phyloP scores from a whole-genome alignment of 768 basidiomycete genomes.

The Tylopilus rubrobrunneus region DNA sequence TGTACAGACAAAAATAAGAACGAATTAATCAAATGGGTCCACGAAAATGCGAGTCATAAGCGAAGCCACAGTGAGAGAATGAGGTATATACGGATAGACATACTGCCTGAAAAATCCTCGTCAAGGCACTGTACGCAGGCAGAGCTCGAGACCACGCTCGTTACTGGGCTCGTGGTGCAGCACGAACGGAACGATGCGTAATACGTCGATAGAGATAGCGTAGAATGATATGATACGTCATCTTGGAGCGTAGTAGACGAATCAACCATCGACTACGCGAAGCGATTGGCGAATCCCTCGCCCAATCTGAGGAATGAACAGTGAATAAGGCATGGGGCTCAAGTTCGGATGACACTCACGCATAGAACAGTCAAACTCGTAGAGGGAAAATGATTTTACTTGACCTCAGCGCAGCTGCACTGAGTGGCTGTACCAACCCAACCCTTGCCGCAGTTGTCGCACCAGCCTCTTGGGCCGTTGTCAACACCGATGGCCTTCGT shows the following conservation, averaged over 20 bases:
- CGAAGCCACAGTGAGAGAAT: background rate
- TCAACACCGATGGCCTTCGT: slow-evolving; percentile 65
- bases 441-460: slow-evolving; percentile 70
- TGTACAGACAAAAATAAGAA: background rate
- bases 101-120: slow-evolving; percentile 24
- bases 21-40: slow-evolving; percentile 6
- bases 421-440: slow-evolving; percentile 50
- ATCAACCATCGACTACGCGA: slow-evolving; percentile 38
- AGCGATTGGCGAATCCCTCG: slow-evolving; percentile 37
- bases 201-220: slow-evolving; percentile 47
- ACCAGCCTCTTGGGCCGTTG: slow-evolving; percentile 62
- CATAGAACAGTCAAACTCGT: slow-evolving; percentile 23
- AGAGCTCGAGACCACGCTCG: slow-evolving; percentile 59
- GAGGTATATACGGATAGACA: slow-evolving; percentile 11
- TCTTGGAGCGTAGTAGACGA: slow-evolving; percentile 30
- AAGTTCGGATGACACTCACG: slow-evolving; percentile 16
- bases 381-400: slow-evolving; percentile 38
- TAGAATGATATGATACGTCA: slow-evolving; percentile 33
- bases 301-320: slow-evolving; percentile 25
- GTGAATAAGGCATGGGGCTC: slow-evolving; percentile 7
- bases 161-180: slow-evolving; percentile 52
- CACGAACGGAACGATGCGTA: slow-evolving; percentile 64
- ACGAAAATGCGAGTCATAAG: slow-evolving; percentile 1
- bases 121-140: slow-evolving; percentile 22
- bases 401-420: slow-evolving; percentile 64